A percentile compares a stretch with the other conserved stretches of the same genome.
phyloP scores from a whole-genome alignment of 2,329 filamentous ascomycete genomes.

The Aspergillus quadrilineatus region DNA sequence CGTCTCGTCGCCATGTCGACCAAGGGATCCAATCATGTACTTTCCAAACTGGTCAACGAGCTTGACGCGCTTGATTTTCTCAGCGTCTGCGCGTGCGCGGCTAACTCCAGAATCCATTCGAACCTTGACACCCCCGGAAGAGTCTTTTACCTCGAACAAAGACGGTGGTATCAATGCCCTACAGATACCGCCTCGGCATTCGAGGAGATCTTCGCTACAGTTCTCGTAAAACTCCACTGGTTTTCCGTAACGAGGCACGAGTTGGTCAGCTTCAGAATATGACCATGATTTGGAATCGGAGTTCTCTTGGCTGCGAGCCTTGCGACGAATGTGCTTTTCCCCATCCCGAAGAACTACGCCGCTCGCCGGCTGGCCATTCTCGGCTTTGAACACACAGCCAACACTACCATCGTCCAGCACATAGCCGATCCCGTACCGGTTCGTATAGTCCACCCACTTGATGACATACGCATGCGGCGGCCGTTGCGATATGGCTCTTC shows the following conservation, averaged over 20 bases:
- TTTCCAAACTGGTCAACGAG: conserved; percentile 53
- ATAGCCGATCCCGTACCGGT: conserved; percentile 53
- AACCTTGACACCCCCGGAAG: conserved; percentile 32
- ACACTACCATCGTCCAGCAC: conserved; percentile 52
- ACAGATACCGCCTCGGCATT: conserved; percentile 38
- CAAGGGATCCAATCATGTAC: conserved; percentile 52
- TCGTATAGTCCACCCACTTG: conserved; percentile 56
- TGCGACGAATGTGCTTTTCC: conserved; percentile 47
- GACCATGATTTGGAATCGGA: conserved; percentile 25
- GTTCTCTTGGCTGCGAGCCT: conserved; percentile 41
- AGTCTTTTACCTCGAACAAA: conserved; percentile 40
- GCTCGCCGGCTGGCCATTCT: conserved; percentile 44
- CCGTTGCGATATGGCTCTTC: conserved; percentile 29
- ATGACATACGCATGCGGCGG: conserved; percentile 48
- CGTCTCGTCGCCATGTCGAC: conserved; percentile 41
- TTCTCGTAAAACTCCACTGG: conserved; percentile 52
- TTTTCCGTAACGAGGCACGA: conserved; percentile 44
- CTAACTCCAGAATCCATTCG: conserved; percentile 34
- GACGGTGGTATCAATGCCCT: conserved; percentile 42
- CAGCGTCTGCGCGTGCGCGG: conserved; percentile 40
- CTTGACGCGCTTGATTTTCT: conserved; percentile 50
- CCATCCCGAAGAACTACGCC: conserved; percentile 49
- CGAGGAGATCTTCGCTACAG: conserved; percentile 32
- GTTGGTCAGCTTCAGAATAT: conserved; percentile 45
- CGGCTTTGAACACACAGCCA: conserved; percentile 51